Evolutionary conservation across 495 filamentous ascomycete genomes (phyloP).

Genomic region (Neurospora tetraspora): DNA sequence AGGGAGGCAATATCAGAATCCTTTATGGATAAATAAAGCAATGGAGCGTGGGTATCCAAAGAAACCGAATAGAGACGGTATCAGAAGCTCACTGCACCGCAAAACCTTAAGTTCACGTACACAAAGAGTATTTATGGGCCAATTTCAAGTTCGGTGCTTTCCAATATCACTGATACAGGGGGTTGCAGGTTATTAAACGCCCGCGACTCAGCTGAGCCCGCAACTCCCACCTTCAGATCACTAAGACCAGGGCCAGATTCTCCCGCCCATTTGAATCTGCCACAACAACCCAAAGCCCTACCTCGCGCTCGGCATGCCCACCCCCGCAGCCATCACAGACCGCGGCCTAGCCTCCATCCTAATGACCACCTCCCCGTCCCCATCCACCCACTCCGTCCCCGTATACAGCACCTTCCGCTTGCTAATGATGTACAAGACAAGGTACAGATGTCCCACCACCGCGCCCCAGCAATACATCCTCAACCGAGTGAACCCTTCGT

Average conservation of each 20-base stretch:
- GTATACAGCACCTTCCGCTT: slow-evolving; percentile 43
- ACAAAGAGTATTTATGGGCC: background rate
- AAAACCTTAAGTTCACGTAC: background rate
- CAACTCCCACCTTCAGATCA: background rate
- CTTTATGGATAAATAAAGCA: background rate
- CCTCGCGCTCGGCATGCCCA: background rate
- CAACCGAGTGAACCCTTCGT: slow-evolving; percentile 25
- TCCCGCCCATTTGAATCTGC: background rate
- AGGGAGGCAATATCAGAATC: background rate
- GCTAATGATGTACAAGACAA: slow-evolving; percentile 55
- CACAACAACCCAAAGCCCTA: background rate
- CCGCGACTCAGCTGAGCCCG: background rate
- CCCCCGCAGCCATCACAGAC: background rate
- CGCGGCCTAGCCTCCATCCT: slow-evolving; percentile 23
- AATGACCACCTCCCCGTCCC: slow-evolving; percentile 38
- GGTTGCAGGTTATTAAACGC: background rate
- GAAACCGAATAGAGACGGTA: background rate
- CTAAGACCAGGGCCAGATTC: background rate
- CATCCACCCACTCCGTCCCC: slow-evolving; percentile 50
- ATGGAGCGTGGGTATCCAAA: background rate
- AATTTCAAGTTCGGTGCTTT: background rate
- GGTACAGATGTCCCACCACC: slow-evolving; percentile 50
- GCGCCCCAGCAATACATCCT: slow-evolving; percentile 61
- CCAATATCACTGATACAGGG: background rate
- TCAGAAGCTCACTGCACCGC: background rate